phyloP scores from a whole-genome alignment of 2,329 filamentous ascomycete species.

The Fonsecaea pugnacius region DNA sequence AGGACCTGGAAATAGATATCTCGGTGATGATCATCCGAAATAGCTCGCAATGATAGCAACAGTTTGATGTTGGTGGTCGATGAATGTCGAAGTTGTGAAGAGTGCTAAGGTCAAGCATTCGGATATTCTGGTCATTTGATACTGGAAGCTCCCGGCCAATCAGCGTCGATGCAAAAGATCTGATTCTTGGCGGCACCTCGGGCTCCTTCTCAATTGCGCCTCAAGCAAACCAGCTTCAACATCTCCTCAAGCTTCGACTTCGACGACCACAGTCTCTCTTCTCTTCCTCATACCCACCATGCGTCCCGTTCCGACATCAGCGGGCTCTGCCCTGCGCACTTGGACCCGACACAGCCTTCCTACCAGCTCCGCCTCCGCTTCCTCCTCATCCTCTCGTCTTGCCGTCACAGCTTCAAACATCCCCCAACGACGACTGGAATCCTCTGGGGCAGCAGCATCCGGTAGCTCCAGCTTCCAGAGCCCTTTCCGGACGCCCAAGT shows the following conservation, averaged over 20 bases:
- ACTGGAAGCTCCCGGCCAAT: slow-evolving; percentile 14
- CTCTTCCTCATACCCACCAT: slow-evolving; percentile 51
- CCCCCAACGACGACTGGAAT: slow-evolving; percentile 47
- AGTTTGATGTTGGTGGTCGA: no score
- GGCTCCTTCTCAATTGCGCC: slow-evolving; percentile 37
- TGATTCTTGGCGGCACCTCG: not conserved
- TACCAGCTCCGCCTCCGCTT: slow-evolving; percentile 30
- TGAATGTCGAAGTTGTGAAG: no score
- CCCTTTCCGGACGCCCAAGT: slow-evolving; percentile 55
- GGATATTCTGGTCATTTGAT: not conserved
- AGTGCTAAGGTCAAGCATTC: not conserved
- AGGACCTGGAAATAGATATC: no score
- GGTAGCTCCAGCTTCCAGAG: slow-evolving; percentile 53
- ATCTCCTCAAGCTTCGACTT: slow-evolving; percentile 23
- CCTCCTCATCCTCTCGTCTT: slow-evolving; percentile 45
- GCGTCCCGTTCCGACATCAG: slow-evolving; percentile 71
- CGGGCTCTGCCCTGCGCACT: slow-evolving; percentile 70
- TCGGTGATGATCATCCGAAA: no score
- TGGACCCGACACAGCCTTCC: slow-evolving; percentile 54
- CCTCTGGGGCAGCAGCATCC: slow-evolving; percentile 40
- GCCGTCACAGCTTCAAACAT: slow-evolving; percentile 44
- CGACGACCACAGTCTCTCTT: slow-evolving; percentile 24
- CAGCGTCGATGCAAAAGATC: slow-evolving; percentile 17
- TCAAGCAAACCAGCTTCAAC: slow-evolving; percentile 13
- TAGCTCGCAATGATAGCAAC: no score